phyloP scores from a whole-genome alignment of 1,284 basidiomycete genomes.

The Sphaerobolus stellatus region DNA sequence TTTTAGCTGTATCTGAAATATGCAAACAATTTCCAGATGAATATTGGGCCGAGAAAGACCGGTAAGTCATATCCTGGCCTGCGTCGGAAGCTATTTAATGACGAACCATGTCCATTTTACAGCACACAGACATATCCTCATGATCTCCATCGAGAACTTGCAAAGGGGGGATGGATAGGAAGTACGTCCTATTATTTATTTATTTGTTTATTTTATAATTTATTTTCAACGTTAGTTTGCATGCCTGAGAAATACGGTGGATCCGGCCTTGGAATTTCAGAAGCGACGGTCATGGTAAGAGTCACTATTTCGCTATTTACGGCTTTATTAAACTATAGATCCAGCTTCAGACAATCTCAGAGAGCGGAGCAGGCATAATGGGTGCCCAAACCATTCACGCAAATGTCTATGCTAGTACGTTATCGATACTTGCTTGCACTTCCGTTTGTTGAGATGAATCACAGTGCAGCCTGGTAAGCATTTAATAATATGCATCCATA shows the following conservation, averaged over 20 bases:
- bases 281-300: slow-evolving; percentile 36
- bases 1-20: slow-evolving; percentile 17
- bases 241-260: slow-evolving; percentile 26
- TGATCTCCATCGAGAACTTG: slow-evolving; percentile 19
- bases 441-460: background rate
- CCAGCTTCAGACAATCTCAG: slow-evolving; percentile 32
- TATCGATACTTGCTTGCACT: background rate
- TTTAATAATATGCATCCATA: slow-evolving; percentile 22
- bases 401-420: slow-evolving; percentile 13
- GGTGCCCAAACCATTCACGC: slow-evolving; percentile 28
- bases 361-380: slow-evolving; percentile 31
- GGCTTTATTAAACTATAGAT: background rate
- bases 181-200: slow-evolving; percentile 11
- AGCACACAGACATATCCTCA: slow-evolving; percentile 19
- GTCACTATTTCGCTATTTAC: background rate
- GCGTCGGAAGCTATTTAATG: background rate
- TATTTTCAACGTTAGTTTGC: slow-evolving; percentile 2
- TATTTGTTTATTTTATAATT: background rate
- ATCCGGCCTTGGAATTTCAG: slow-evolving; percentile 32
- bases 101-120: background rate
- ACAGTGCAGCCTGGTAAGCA: slow-evolving; percentile 6
- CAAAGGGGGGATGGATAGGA: slow-evolving; percentile 19
- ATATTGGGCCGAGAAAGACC: slow-evolving; percentile 22
- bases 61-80: slow-evolving; percentile 1
- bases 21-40: slow-evolving; percentile 19